phyloP scores from a whole-genome alignment of 2,329 filamentous ascomycete species.

The Paraconiothyrium sp. region DNA sequence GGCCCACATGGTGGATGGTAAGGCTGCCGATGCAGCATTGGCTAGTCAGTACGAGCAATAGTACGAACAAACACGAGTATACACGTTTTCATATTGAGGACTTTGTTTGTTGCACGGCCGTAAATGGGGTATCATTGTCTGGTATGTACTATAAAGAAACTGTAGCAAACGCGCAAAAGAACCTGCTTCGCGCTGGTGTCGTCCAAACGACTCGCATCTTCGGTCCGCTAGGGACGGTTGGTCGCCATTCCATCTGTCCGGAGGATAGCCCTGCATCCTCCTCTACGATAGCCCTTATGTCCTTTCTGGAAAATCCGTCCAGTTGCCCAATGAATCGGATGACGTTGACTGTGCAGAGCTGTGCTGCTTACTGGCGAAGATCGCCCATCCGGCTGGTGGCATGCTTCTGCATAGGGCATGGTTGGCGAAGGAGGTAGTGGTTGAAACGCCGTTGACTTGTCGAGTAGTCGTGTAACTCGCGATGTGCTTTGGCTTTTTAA shows the following conservation, averaged over 20 bases:
- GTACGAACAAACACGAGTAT: background rate
- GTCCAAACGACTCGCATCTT: background rate
- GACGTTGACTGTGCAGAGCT: background rate
- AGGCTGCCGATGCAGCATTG: background rate
- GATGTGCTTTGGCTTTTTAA: background rate
- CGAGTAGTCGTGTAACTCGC: constrained; percentile 3
- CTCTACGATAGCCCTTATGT: background rate
- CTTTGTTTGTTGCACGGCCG: background rate
- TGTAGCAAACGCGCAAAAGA: constrained; percentile 1
- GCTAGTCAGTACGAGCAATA: background rate
- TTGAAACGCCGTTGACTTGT: background rate
- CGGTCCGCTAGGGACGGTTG: background rate
- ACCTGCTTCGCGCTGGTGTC: constrained; percentile 2
- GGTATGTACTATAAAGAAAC: background rate
- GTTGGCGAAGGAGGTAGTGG: background rate
- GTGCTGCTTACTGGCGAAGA: background rate
- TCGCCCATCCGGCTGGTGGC: background rate
- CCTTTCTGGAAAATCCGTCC: background rate
- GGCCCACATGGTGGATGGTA: background rate
- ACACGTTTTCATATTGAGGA: background rate
- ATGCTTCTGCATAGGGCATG: background rate
- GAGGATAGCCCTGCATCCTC: background rate
- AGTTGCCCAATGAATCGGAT: background rate
- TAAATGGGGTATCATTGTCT: constrained; percentile 5
- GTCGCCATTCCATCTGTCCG: background rate